phyloP scores from a whole-genome alignment of 768 basidiomycete species.

The Collybia sordida region DNA sequence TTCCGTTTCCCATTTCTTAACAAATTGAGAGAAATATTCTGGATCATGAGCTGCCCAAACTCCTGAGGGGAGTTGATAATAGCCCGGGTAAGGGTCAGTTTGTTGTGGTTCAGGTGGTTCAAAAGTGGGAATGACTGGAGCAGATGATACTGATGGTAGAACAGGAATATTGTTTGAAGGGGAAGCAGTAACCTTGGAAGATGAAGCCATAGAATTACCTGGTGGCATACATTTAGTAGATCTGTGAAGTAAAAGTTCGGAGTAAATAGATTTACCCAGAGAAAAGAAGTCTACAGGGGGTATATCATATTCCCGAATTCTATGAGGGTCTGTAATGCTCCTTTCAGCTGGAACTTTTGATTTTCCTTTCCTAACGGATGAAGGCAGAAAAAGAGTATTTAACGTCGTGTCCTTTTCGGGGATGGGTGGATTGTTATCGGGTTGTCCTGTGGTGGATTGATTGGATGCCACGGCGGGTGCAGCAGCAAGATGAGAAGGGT shows the following conservation, averaged over 20 bases:
- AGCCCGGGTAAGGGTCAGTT: constrained; percentile 80
- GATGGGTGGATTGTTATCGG: constrained; percentile 17
- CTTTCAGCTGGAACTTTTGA: constrained; percentile 58
- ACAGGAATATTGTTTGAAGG: constrained; percentile 13
- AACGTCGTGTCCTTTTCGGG: constrained; percentile 14
- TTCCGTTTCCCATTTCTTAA: constrained; percentile 71
- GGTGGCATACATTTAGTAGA: constrained; percentile 3
- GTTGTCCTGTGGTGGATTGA: constrained; percentile 16
- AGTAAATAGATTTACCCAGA: constrained; percentile 40
- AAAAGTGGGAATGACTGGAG: constrained; percentile 67
- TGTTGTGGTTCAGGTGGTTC: constrained; percentile 73
- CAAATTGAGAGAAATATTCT: constrained; percentile 64
- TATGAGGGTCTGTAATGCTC: constrained; percentile 13
- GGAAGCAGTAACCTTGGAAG: constrained; percentile 14
- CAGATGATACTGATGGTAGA: constrained; percentile 50
- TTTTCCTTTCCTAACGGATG: constrained; percentile 58
- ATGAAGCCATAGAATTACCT: constrained; percentile 23
- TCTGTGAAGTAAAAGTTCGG: neutral
- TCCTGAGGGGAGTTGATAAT: constrained; percentile 82
- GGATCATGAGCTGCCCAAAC: constrained; percentile 75
- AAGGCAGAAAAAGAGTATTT: constrained; percentile 55
- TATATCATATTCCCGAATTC: constrained; percentile 17
- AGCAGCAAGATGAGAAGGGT: constrained; percentile 23
- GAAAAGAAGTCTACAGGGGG: constrained; percentile 69
- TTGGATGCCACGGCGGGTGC: constrained; percentile 7